Percentiles rank a stretch among this genome's conserved stretches.
Conservation (phyloP, 2,329 filamentous ascomycete species). For the Aspergillus jensenii region DNA sequence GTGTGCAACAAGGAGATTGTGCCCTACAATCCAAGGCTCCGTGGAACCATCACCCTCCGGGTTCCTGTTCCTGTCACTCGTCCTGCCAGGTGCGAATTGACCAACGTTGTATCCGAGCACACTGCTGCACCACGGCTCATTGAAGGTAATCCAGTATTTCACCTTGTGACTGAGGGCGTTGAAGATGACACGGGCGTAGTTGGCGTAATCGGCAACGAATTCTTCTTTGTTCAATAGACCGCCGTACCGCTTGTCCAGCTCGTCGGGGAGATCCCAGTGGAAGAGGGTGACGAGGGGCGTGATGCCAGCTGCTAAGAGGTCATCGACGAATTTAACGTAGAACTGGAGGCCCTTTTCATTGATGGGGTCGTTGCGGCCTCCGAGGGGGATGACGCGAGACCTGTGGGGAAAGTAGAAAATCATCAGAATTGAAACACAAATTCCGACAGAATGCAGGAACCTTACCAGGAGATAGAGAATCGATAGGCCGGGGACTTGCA, state of each 20-base stretch:
- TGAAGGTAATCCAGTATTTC: conserved; percentile 88
- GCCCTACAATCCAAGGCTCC: conserved; percentile 81
- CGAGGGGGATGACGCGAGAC: conserved; percentile 80
- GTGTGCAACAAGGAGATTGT: conserved; percentile 78
- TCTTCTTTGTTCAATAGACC: conserved; percentile 78
- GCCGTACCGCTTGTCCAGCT: conserved; percentile 75
- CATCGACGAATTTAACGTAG: conserved; percentile 77
- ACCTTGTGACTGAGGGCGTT: conserved; percentile 70
- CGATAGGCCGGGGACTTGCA: conserved; percentile 75
- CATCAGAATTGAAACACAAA: neutral
- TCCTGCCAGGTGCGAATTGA: conserved; percentile 77
- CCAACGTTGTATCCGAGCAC: conserved; percentile 78
- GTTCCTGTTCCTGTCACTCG: conserved; percentile 71
- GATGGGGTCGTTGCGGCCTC: conserved; percentile 76
- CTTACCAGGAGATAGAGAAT: conserved; percentile 74
- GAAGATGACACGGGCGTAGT: conserved; percentile 76
- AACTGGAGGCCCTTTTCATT: conserved; percentile 76
- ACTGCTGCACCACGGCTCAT: conserved; percentile 83
- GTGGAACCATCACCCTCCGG: conserved; percentile 69
- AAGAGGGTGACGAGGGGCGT: conserved; percentile 78
- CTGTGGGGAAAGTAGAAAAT: conserved; percentile 16
- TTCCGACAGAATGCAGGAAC: neutral
- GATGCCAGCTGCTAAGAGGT: conserved; percentile 73
- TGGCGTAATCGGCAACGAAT: conserved; percentile 77
- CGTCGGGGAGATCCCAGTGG: conserved; percentile 85